Base-by-base conservation (phyloP, 2,329 filamentous ascomycete species). In the Lecanosticta acicola region DNA sequence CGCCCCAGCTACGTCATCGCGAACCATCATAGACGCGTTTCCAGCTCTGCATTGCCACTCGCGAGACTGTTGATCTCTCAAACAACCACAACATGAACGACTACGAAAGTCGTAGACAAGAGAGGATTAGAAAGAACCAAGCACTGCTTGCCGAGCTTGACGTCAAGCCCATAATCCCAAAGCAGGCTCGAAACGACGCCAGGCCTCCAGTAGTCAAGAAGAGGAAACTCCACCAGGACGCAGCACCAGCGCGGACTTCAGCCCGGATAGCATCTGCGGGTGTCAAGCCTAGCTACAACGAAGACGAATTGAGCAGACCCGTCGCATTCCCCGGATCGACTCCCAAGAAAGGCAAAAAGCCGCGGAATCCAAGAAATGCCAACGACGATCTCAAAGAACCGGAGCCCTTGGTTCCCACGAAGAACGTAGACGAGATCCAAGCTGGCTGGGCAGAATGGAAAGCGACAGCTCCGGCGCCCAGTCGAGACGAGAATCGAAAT, bases 81-180 rank as follows among this genome's bases (percentile, higher is more conserved):
- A n/a, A n/a, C n/a, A n/a, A n/a, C n/a, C n/a, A n/a, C 29, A 17
- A 32, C 16, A 71, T 72, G 68, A 64, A 62, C 35, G 66, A 63
- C 36, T 73, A 76, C 52, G 74, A 77, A 54, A 64, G 66, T 1
- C 65, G 69, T 16, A 67, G 74, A 2, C 62, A 66, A 5, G 68
- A 66, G 11, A 76, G 76, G 51, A 75, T 78, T 53, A 68, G 68
- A 49, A 66, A 70, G 8, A 78, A 78, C 52, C 64, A 73, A 53
- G 68, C 65, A 7, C 64, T 77, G 1, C 61, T 78, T 3, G 66
- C 67, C 39, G 66, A 71, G 32, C 68, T 78, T 13, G 69, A 73
- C 9, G 68, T 77, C 40, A 65, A 62, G 41, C 49, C 60, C 8
- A 36, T 61, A 17, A 37, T 53, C 32, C 43, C 57, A 1, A 48